These are phyloP conservation scores for Metarhizium robertsii DNA, from an alignment of 2,329 filamentous ascomycete genomes.

Conservation along the genomic window DNA sequence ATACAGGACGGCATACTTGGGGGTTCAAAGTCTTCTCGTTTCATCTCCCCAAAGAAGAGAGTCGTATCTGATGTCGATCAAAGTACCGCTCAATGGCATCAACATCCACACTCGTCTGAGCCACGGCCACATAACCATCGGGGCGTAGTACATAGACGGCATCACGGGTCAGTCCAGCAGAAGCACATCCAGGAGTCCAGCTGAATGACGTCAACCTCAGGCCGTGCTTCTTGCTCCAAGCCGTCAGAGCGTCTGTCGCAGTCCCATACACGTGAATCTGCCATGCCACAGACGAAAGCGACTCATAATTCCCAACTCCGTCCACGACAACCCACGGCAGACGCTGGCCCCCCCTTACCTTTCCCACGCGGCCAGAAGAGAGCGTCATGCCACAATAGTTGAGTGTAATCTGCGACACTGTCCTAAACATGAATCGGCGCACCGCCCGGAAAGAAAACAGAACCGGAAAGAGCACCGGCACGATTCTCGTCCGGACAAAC, in stretches of 20 bases:
- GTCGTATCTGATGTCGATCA: neutral
- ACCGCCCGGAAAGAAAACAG: neutral
- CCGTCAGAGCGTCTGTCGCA: neutral
- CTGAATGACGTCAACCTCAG: neutral
- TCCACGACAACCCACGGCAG: conserved; percentile 1
- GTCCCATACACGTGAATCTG: conserved; percentile 2
- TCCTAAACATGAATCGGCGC: neutral
- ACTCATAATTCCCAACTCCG: neutral
- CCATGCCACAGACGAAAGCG: neutral
- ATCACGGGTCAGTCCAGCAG: neutral
- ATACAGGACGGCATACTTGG: no score
- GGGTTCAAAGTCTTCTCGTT: neutral
- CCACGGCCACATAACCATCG: conserved; percentile 1
- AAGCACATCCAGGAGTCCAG: neutral
- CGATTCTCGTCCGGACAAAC: neutral
- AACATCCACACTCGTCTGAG: neutral
- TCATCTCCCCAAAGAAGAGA: neutral
- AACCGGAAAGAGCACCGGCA: neutral
- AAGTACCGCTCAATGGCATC: neutral
- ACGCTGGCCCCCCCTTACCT: neutral
- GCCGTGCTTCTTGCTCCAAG: neutral
- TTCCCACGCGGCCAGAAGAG: neutral
- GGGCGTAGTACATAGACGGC: conserved; percentile 1
- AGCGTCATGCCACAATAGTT: conserved; percentile 1
- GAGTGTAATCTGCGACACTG: neutral